These are phyloP conservation scores for Moesziomyces sp. DNA, from an alignment of 1,284 basidiomycete species.

Conservation along the genomic window DNA sequence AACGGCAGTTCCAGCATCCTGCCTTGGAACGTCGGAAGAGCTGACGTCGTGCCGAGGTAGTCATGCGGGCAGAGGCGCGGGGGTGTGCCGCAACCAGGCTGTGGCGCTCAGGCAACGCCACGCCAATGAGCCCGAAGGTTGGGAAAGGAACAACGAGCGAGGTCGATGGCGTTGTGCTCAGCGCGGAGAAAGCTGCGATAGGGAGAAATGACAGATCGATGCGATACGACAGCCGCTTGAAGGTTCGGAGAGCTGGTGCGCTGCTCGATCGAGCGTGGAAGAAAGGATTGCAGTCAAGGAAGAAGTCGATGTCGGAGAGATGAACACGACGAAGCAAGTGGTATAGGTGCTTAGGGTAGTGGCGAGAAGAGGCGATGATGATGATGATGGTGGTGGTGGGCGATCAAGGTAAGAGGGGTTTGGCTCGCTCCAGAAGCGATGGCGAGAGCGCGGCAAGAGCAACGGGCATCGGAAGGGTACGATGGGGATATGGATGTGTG, in stretches of 20 bases:
- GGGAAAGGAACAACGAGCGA: no score
- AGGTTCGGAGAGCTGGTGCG: no score
- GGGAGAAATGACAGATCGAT: background rate
- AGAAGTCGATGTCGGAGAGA: background rate
- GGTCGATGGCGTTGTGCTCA: background rate
- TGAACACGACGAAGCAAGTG: background rate
- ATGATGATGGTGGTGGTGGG: background rate
- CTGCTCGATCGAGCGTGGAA: no score
- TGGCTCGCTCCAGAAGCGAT: background rate
- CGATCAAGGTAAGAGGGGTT: background rate
- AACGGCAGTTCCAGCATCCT: slow-evolving; percentile 49
- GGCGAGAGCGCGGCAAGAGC: slow-evolving; percentile 1
- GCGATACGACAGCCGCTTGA: no score
- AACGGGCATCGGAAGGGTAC: background rate
- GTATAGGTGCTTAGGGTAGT: background rate
- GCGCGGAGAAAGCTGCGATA: background rate
- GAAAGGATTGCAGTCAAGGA: no score
- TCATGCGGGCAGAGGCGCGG: slow-evolving; percentile 31
- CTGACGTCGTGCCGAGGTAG: slow-evolving; percentile 43
- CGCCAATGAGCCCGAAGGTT: slow-evolving; percentile 6
- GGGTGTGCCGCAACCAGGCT: slow-evolving; percentile 33
- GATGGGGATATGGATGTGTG: background rate
- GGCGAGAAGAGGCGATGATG: background rate
- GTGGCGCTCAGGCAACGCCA: slow-evolving; percentile 20
- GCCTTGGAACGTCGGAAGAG: slow-evolving; percentile 50